These are phyloP conservation scores for Leccinum variicolor DNA, from an alignment of 768 basidiomycete species.

Conservation along the genomic window DNA sequence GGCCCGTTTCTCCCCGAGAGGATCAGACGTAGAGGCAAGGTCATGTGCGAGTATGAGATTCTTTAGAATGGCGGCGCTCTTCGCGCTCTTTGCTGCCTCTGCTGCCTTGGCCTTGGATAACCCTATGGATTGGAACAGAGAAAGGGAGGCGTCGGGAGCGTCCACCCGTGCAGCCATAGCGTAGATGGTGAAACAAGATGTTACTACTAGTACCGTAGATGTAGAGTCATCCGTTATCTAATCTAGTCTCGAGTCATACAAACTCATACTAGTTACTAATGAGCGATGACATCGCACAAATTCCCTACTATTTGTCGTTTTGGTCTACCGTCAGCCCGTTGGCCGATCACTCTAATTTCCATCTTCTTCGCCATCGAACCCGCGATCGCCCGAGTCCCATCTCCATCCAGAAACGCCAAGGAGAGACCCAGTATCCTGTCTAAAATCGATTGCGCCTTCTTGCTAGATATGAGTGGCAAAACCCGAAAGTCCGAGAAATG, in stretches of 20 bases:
- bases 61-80: constrained; percentile 67
- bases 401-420: constrained; percentile 23
- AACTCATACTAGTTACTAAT: constrained; percentile 22
- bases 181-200: neutral
- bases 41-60: constrained; percentile 61
- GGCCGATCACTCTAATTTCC: constrained; percentile 20
- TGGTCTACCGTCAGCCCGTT: constrained; percentile 21
- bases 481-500: constrained; percentile 30
- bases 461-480: constrained; percentile 21
- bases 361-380: constrained; percentile 16
- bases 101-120: constrained; percentile 72
- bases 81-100: constrained; percentile 79
- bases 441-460: constrained; percentile 17
- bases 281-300: constrained; percentile 20
- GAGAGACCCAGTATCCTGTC: constrained; percentile 22
- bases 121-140: constrained; percentile 74
- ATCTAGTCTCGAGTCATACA: constrained; percentile 8
- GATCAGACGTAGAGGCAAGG: constrained; percentile 33
- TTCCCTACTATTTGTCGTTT: constrained; percentile 22
- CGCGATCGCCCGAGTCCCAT: neutral
- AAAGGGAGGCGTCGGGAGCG: constrained; percentile 5
- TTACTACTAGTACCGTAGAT: neutral
- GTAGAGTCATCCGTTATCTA: constrained; percentile 23
- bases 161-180: constrained; percentile 17
- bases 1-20: constrained; percentile 78